Base-by-base conservation (phyloP, 2,329 filamentous ascomycete species). In the Botrytis aclada region DNA sequence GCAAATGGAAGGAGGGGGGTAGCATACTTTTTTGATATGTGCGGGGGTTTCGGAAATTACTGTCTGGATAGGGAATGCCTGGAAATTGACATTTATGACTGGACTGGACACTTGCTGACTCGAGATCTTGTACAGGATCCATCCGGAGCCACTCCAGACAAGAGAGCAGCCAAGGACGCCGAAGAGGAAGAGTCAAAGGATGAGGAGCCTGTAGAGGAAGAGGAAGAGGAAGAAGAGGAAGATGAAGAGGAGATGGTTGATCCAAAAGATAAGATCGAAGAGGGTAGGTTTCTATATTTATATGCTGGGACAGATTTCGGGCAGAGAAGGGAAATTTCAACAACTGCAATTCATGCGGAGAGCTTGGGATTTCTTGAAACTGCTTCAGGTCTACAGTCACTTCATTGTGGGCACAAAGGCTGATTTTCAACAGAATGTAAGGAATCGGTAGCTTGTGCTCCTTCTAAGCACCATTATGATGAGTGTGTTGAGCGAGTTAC, bases 401-500 rank as follows among this genome's bases (percentile, higher is more conserved):
- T 54, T 22, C 1, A 14, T 56, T 56, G 1, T 32, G 61, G 34
- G 47, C 4, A 71, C 22, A 32, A 77, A 74, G 69, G 51, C 72
- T 79, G 74, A 77, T 47, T 32, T 58, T 69, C 54, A 79, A 78
- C 84, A 98, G 96, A 97, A 82, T 99, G 96, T 89, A 89, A 89
- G 84, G 90, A 95, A 83, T 94, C 94, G 77, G 88, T 92, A 83
- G 87, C 93, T 84, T 99, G 96, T 86, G 88, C 91, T 75, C 91
- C 92, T 74, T 89, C 89, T 82, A 99, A 98, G 90, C 95, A 98
- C 88, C 96, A 99, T 89, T 98, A 92, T 84, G 95, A 98, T 78
- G 94, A 98, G 86, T 99, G 96, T 84, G 94, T 95, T 80, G 95
- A 97, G 89, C 94, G 96, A 80, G 96, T 99, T 79, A 93, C 90